Conservation (phyloP, 176 grass and related monocot genomes). For the Oryza rufipogon region DNA sequence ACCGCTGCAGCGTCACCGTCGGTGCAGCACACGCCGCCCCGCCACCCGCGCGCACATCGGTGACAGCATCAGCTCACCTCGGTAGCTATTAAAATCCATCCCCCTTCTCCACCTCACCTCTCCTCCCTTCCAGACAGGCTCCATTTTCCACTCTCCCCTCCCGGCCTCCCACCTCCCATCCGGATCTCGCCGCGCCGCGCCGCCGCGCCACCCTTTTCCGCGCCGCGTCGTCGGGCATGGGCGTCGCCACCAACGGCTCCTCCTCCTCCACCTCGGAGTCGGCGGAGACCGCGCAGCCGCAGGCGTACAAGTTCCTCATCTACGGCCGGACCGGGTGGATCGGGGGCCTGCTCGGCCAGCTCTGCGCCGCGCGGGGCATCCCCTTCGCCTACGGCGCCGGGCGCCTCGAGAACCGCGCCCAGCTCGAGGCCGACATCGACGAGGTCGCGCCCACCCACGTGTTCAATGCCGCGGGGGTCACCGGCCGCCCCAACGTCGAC, state of each 20-base stretch:
- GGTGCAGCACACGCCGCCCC: not conserved
- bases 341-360: constrained; percentile 69
- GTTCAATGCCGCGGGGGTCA: constrained; percentile 89
- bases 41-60: not conserved
- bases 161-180: not conserved
- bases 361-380: constrained; percentile 63
- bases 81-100: constrained; percentile 27
- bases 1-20: constrained; percentile 38
- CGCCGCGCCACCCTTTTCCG: not conserved
- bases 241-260: constrained; percentile 57
- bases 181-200: constrained; percentile 34
- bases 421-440: constrained; percentile 68
- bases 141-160: not conserved
- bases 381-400: constrained; percentile 67
- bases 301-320: constrained; percentile 80
- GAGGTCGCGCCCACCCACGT: constrained; percentile 62
- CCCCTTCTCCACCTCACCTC: constrained; percentile 15
- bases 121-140: not conserved
- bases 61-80: constrained; percentile 8
- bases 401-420: constrained; percentile 66
- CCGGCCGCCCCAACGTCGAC: constrained; percentile 88
- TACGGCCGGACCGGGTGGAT: constrained; percentile 89
- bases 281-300: constrained; percentile 12
- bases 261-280: not conserved
- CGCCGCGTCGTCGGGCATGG: constrained; percentile 42